These are phyloP conservation scores for Trametes punicea DNA, from an alignment of 768 basidiomycete genomes.

Conservation along the genomic window DNA sequence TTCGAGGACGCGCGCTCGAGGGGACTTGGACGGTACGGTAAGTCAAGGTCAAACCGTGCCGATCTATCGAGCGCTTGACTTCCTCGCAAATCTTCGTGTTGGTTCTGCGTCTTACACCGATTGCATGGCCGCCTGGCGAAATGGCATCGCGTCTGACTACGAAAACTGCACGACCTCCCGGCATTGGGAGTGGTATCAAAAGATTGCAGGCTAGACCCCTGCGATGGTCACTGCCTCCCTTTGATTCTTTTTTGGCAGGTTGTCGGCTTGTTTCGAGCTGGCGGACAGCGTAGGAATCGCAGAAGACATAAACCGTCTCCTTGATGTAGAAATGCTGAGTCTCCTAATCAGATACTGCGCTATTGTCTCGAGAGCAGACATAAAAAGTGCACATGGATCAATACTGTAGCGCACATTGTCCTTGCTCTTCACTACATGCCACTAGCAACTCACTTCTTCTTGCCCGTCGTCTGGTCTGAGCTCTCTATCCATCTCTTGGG, in stretches of 20 bases:
- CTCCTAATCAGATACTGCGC: no score
- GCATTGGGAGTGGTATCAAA: no score
- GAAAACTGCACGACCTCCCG: slow-evolving; percentile 38
- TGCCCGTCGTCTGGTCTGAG: slow-evolving; percentile 44
- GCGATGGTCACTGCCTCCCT: background rate
- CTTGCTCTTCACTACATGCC: no score
- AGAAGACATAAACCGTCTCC: no score
- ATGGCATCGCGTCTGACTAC: slow-evolving; percentile 22
- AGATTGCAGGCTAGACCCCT: background rate
- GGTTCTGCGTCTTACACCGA: no score
- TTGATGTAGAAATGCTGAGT: no score
- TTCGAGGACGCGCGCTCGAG: no score
- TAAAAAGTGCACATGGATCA: background rate
- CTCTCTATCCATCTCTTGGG: slow-evolving; percentile 80
- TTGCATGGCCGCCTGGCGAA: slow-evolving; percentile 20
- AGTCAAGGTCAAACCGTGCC: no score
- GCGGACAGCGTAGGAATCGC: no score
- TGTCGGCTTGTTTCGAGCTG: background rate
- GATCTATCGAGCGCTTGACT: no score
- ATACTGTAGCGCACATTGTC: background rate
- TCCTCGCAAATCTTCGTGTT: no score
- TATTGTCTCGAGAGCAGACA: background rate
- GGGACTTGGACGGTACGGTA: no score
- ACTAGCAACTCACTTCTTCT: slow-evolving; percentile 28
- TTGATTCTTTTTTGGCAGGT: background rate